Evolutionary conservation across 179 eudicot genomes (phyloP).

Genomic region (Silene noctiflora): DNA sequence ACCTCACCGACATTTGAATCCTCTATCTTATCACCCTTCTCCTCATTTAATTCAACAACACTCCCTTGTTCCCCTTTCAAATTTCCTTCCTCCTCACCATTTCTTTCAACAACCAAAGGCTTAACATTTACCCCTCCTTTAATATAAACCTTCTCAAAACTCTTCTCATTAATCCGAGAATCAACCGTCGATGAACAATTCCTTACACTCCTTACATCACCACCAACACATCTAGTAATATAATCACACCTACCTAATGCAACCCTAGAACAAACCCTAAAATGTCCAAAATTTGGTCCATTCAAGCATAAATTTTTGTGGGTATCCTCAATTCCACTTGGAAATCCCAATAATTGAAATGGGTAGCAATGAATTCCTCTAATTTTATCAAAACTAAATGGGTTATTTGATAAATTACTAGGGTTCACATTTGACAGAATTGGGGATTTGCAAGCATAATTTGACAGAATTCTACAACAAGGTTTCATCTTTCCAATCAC

Average conservation of each 20-base stretch:
- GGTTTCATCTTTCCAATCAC: constrained; percentile 41
- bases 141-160: constrained; percentile 52
- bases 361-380: constrained; percentile 30
- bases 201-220: constrained; percentile 26
- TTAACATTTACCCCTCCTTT: constrained; percentile 56
- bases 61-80: constrained; percentile 9
- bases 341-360: constrained; percentile 32
- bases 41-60: constrained; percentile 26
- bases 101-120: constrained; percentile 54
- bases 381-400: constrained; percentile 23
- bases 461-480: constrained; percentile 41
- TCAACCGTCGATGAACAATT: constrained; percentile 53
- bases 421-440: constrained; percentile 24
- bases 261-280: constrained; percentile 39
- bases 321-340: constrained; percentile 22
- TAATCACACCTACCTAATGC: constrained; percentile 25
- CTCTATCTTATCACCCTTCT: constrained; percentile 20
- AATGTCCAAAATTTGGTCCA: constrained; percentile 38
- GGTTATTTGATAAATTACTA: constrained; percentile 19
- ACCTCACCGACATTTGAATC: constrained; percentile 27
- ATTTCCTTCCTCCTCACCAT: constrained; percentile 23
- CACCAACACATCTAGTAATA: constrained; percentile 26
- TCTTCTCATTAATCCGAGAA: constrained; percentile 39
- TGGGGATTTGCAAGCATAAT: constrained; percentile 23
- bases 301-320: constrained; percentile 30